A percentile compares a stretch with the other conserved stretches of the same genome.
Evolutionary conservation across 495 filamentous ascomycete species (phyloP).

Genomic region (Tuber calosporum): DNA sequence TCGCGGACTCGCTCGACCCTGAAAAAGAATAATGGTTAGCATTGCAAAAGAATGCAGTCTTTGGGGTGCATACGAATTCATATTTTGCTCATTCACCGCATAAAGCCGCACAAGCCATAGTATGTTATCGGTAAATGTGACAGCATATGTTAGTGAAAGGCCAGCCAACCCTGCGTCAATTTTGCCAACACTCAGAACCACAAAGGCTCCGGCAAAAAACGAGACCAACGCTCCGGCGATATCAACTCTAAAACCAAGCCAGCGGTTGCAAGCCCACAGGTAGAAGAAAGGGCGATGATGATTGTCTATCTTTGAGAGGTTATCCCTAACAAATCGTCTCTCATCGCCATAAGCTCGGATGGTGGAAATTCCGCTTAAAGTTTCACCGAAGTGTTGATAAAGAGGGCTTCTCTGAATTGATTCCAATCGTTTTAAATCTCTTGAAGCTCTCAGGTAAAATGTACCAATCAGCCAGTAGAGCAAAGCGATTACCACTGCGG

Average conservation of each 20-base stretch:
- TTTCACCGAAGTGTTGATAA: slow-evolving; percentile 98
- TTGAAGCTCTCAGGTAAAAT: slow-evolving; percentile 84
- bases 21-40: slow-evolving; percentile 15
- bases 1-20: slow-evolving; percentile 91
- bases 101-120: slow-evolving; percentile 97
- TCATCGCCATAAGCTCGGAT: slow-evolving; percentile 97
- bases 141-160: slow-evolving; percentile 93
- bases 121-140: slow-evolving; percentile 94
- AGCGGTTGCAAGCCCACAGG: slow-evolving; percentile 94
- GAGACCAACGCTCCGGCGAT: slow-evolving; percentile 82
- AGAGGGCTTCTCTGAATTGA: slow-evolving; percentile 90
- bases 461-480: slow-evolving; percentile 75
- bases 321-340: slow-evolving; percentile 86
- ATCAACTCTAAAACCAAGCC: slow-evolving; percentile 91
- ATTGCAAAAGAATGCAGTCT: background rate
- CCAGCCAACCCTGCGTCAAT: slow-evolving; percentile 93
- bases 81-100: slow-evolving; percentile 92
- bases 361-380: slow-evolving; percentile 88
- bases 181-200: slow-evolving; percentile 71
- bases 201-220: slow-evolving; percentile 89
- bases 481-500: slow-evolving; percentile 74
- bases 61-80: slow-evolving; percentile 62
- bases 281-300: slow-evolving; percentile 93
- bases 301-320: slow-evolving; percentile 77
- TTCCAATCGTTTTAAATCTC: slow-evolving; percentile 90